These are phyloP conservation scores for Saccharomyces hybrid DNA, from an alignment of 1,139 yeast genomes.

Conservation along the genomic window DNA sequence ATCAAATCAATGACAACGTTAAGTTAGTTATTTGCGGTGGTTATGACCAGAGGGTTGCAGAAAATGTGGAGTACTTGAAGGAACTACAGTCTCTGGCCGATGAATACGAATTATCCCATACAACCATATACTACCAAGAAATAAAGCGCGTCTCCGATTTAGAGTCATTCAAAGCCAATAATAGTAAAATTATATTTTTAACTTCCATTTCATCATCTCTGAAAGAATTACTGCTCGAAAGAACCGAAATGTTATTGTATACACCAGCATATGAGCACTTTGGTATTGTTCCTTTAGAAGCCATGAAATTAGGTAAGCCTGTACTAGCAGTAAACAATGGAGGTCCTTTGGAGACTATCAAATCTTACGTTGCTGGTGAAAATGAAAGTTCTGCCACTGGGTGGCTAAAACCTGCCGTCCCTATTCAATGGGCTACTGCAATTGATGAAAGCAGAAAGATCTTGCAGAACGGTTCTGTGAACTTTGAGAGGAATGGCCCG, in stretches of 20 bases:
- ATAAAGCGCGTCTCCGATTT: constrained; percentile 21
- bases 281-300: constrained; percentile 95
- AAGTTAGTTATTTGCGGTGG: constrained; percentile 85
- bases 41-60: constrained; percentile 66
- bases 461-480: constrained; percentile 28
- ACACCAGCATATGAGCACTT: constrained; percentile 93
- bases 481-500: constrained; percentile 46
- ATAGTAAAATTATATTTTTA: constrained; percentile 54
- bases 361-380: constrained; percentile 34
- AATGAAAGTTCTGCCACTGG: constrained; percentile 59
- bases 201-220: constrained; percentile 68
- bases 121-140: constrained; percentile 38
- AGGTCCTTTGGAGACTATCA: constrained; percentile 85
- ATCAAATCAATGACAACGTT: constrained; percentile 22
- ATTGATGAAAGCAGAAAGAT: constrained; percentile 40
- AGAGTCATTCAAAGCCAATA: constrained; percentile 14
- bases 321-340: constrained; percentile 85
- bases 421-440: constrained; percentile 56
- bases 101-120: constrained; percentile 38
- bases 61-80: constrained; percentile 64
- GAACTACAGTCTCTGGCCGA: constrained; percentile 51
- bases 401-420: constrained; percentile 53
- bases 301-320: constrained; percentile 78
- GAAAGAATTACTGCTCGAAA: constrained; percentile 55
- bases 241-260: constrained; percentile 59